Evolutionary conservation across 495 filamentous ascomycete species (phyloP), one percentile per base, ranked within the genome.

Genomic region (Trichoderma orchidacearum): DNA sequence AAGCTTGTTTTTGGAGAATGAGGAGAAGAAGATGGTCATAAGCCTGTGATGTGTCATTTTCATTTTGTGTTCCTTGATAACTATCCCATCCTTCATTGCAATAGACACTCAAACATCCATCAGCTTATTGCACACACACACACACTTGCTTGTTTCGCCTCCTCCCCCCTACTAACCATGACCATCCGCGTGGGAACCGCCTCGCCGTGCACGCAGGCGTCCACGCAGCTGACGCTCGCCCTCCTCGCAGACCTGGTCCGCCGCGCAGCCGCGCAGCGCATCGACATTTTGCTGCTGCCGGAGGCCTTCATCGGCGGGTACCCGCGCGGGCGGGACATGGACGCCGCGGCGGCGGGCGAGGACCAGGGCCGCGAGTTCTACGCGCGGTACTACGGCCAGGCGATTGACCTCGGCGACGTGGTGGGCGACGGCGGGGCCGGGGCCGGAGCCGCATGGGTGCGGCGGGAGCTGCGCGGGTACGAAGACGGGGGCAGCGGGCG

Each of bases 251-350:
- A 64, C 11, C 80, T 83, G 18, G 79, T 84, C 28, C 57, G 57
- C 1, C 56, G 60, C 3, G 86, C 85, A 4, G 72, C 76, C 0
- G 54, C 56, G 1, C 64, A 71, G n/a, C 75, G 78, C 29, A 78
- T 87, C 27, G 78, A 92, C 63, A 77, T 97, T 53, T 70, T 97
- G 17, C 81, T 96, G 38, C 93, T 96, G 61, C 92, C 92, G 0
- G 92, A 97, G 72, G 92, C 92, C 27, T 96, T 89, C 66, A 77
- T 97, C 0, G 92, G 92, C 18, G 92, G 92, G 8, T 97, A 97
- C 63, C 92, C 92, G 13, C 85, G 92, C 23, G 86, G 85, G n/a
- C 84, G 82, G 57, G 72, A 72, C 50, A 96, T 96, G 61, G 90
- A 89, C 12, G 78, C 80, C 29, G 74, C 0, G 78, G 96, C 9